Evolutionary conservation across 805 yeast species (phyloP).

Genomic region (Lachancea dasiensis): DNA sequence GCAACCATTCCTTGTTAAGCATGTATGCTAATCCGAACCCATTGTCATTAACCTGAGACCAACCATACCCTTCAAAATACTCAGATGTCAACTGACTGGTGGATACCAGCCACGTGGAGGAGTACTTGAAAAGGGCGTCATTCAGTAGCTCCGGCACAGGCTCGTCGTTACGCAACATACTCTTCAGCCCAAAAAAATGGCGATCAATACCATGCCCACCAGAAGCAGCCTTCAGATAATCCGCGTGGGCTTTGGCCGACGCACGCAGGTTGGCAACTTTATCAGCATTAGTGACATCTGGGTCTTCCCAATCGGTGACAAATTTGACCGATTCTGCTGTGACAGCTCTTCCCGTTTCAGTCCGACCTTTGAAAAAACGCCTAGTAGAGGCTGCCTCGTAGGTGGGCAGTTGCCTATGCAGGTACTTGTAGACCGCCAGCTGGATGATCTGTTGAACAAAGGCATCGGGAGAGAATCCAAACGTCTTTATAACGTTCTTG

Average conservation of each 20-base stretch:
- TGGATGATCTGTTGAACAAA: slow-evolving; percentile 87
- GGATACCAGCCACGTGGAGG: slow-evolving; percentile 79
- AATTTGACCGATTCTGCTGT: slow-evolving; percentile 63
- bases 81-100: slow-evolving; percentile 86
- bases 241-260: slow-evolving; percentile 70
- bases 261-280: slow-evolving; percentile 63
- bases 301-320: slow-evolving; percentile 67
- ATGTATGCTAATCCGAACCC: slow-evolving; percentile 94
- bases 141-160: slow-evolving; percentile 59
- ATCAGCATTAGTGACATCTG: slow-evolving; percentile 39
- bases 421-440: slow-evolving; percentile 78
- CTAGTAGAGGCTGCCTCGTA: slow-evolving; percentile 96
- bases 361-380: slow-evolving; percentile 81
- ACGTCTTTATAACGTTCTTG: slow-evolving; percentile 74
- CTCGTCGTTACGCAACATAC: slow-evolving; percentile 54
- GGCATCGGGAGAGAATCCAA: slow-evolving; percentile 89
- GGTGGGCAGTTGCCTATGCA: slow-evolving; percentile 80
- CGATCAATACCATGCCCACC: slow-evolving; percentile 90
- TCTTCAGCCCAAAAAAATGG: slow-evolving; percentile 84
- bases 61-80: slow-evolving; percentile 87
- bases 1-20: slow-evolving; percentile 79
- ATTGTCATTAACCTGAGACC: slow-evolving; percentile 89
- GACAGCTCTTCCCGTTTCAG: slow-evolving; percentile 88
- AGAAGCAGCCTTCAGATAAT: slow-evolving; percentile 69
- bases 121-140: slow-evolving; percentile 72